phyloP scores from a whole-genome alignment of 805 yeast species.

The Scheffersomyces amazonensis region DNA sequence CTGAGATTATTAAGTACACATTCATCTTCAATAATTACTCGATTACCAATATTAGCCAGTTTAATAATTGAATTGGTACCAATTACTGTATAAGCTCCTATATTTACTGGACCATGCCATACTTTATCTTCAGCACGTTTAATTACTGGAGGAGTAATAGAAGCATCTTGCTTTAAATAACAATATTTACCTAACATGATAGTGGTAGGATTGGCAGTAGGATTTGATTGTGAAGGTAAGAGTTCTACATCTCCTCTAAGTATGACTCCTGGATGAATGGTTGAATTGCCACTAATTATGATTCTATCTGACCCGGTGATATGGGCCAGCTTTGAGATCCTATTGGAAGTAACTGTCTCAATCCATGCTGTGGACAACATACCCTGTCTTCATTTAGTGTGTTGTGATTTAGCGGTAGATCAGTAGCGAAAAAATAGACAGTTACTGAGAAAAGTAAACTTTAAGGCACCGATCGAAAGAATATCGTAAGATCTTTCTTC shows the following conservation, averaged over 20 bases:
- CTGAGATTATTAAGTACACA: constrained; percentile 36
- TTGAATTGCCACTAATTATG: constrained; percentile 45
- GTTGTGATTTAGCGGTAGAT: too few species aligned
- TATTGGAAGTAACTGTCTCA: constrained; percentile 51
- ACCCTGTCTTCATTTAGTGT: too few species aligned
- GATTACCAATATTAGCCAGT: constrained; percentile 43
- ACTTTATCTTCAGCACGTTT: neutral
- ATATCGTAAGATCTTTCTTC: too few species aligned
- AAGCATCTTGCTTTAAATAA: constrained; percentile 27
- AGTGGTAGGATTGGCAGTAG: constrained; percentile 11
- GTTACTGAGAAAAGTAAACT: too few species aligned
- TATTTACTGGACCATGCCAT: constrained; percentile 24
- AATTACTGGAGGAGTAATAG: constrained; percentile 17
- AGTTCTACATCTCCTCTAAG: constrained; percentile 31
- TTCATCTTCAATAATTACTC: constrained; percentile 45
- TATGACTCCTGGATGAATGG: constrained; percentile 35
- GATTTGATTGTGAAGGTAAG: constrained; percentile 4
- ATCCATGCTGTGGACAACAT: constrained; percentile 25
- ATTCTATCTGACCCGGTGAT: constrained; percentile 44
- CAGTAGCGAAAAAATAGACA: too few species aligned
- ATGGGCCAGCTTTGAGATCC: constrained; percentile 43
- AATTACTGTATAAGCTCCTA: constrained; percentile 48
- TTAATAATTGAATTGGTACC: constrained; percentile 31
- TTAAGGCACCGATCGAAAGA: too few species aligned
- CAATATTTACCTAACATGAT: constrained; percentile 48